Base-by-base conservation (phyloP, 129 eudicot genomes). In the Sambucus nigra region DNA sequence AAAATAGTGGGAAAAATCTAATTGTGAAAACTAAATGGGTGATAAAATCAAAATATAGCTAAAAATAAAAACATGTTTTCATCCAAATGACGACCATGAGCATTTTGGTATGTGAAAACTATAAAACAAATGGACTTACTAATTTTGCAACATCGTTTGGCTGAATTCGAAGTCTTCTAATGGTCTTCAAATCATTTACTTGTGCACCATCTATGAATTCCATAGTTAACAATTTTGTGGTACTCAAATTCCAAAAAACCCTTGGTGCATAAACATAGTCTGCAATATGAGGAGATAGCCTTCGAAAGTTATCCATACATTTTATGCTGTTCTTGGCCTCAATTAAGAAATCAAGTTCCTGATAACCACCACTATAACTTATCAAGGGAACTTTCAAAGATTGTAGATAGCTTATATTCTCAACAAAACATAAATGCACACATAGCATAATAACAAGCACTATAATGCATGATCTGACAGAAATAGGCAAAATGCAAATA, bases 301-400 rank as follows among this genome's bases (percentile, higher is more conserved):
- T 89, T 55, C 86, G 80, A 74, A 89, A 89, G 78, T 85, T 89
- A 53, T 81, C 88, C 88, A 89, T 71, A 70, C 98, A 89, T 72
- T 79, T 89, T 53, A 84, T 56, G 69, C 94, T 85, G 81, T 89
- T 89, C 71, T 81, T 79, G 64, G 98, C 98, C 81, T 89, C 98
- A 55, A 66, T 71, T 64, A 76, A 74, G 74, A 89, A 89, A 82
- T 89, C 95, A 61, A 89, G 80, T 65, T 89, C 98, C 98, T 89
- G 86, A 70, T 57, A 84, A 57, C 63, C 70, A 70, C 65, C 68
- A 70, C 27, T 25, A 45, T 23, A 60, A 23, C 47, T 60, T 64
- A 47, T 72, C 66, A 64, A 71, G 47, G 57, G 45, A 39, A 35
- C 17, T 32, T 7, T 29, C 17, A 39, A 23, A 51, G 46, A 22